Evolutionary conservation across 306 rosid species (phyloP).

Genomic region (Rosa chinensis): DNA sequence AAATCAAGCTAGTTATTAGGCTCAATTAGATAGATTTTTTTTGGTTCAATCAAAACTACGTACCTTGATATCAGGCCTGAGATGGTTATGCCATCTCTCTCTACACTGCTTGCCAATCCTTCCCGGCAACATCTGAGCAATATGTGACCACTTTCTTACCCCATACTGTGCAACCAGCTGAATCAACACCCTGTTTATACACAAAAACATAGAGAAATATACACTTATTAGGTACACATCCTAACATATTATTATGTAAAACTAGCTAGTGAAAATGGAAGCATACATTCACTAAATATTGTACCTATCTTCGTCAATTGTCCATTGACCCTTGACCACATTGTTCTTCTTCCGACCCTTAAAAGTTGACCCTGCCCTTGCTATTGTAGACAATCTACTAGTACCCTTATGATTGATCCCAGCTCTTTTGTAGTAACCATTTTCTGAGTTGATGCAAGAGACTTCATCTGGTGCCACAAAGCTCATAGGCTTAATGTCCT

Average conservation of each 20-base stretch:
- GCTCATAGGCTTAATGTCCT: constrained; percentile 46
- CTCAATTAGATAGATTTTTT: neutral
- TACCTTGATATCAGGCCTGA: constrained; percentile 90
- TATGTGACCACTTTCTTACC: constrained; percentile 90
- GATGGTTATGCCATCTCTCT: constrained; percentile 98
- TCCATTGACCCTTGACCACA: constrained; percentile 91
- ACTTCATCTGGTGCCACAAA: constrained; percentile 63
- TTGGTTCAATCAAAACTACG: constrained; percentile 12
- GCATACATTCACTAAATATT: neutral
- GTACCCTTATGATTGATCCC: constrained; percentile 33
- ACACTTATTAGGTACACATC: neutral
- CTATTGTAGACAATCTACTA: constrained; percentile 29
- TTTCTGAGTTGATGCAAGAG: constrained; percentile 57
- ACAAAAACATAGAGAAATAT: neutral
- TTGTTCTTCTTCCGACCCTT: constrained; percentile 57
- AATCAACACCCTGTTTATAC: constrained; percentile 55
- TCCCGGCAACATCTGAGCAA: constrained; percentile 84
- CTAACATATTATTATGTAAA: neutral
- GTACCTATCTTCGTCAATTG: constrained; percentile 87
- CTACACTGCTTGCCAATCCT: constrained; percentile 97
- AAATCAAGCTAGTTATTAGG: neutral
- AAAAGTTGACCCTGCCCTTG: constrained; percentile 33
- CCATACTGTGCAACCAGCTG: constrained; percentile 80
- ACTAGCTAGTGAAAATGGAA: neutral
- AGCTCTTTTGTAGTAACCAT: constrained; percentile 38